A percentile compares a stretch with the other conserved stretches of the same genome.
Evolutionary conservation across 345 rosid genomes (phyloP).

Genomic region (Citrus australasica): DNA sequence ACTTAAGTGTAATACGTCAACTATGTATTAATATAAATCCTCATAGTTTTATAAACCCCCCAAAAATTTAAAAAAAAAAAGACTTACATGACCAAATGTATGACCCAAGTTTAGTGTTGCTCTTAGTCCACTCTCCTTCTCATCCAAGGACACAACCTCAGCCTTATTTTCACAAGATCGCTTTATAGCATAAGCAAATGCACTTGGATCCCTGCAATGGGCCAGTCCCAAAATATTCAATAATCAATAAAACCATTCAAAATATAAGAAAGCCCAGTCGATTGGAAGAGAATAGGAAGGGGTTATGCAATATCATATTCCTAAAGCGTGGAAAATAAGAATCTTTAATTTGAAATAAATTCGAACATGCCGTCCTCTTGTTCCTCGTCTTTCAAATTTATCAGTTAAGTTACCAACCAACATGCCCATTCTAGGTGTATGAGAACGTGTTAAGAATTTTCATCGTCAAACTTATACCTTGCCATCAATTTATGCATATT

Average conservation of each 20-base stretch:
- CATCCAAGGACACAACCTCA: slow-evolving; percentile 95
- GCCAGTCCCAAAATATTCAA: slow-evolving; percentile 2
- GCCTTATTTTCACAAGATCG: slow-evolving; percentile 97
- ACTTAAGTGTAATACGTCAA: too few relatives aligned
- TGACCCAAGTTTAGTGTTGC: slow-evolving; percentile 97
- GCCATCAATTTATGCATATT: slow-evolving; percentile 68
- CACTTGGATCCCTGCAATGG: slow-evolving; percentile 73
- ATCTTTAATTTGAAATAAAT: background rate
- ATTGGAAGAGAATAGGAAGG: background rate
- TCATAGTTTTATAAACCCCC: too few relatives aligned
- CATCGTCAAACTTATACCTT: slow-evolving; percentile 41
- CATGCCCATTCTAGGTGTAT: background rate
- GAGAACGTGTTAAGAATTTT: background rate
- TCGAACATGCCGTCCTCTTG: background rate
- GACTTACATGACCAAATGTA: slow-evolving; percentile 96
- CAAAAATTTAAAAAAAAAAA: background rate
- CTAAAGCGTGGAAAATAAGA: slow-evolving; percentile 1
- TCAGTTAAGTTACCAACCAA: background rate
- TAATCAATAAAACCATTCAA: background rate
- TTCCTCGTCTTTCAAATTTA: background rate
- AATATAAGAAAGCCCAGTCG: background rate
- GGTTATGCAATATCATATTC: background rate
- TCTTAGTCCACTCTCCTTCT: slow-evolving; percentile 90
- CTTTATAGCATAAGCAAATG: slow-evolving; percentile 87
- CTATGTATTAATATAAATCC: too few relatives aligned